Evolutionary conservation across 164 flowering plant species (phyloP), one percentile per base, ranked within the genome.

Genomic region (Houttuynia cordata): DNA sequence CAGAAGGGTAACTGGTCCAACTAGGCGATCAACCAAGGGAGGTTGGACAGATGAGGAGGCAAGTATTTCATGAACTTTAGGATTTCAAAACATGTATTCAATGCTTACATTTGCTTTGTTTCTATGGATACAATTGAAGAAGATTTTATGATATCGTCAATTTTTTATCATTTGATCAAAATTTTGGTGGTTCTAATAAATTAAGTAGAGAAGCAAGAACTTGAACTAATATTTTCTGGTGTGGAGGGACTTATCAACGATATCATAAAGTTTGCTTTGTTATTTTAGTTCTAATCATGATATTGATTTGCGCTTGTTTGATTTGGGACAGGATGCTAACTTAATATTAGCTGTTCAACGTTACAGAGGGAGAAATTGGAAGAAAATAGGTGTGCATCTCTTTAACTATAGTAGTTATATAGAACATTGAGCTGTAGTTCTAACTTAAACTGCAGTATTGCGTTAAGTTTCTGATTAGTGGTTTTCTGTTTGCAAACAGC

Each of bases 41-140:
- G 81, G 84, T 61, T 85, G 87, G 91, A 82, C 87, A 21, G 71
- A 66, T 56, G 68, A 74, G 64, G 86, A 80, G 81, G 90, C 79
- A 15, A 60, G 77, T 65, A 22, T 18, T 41, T 61, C 20, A 22
- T 59, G n/a, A 21, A 14, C 24, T 49, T 7, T 22, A 24, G 19
- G 3, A 17, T 9, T 13, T 17, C 1, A 10, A 39, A 5, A 14
- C 0, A 24, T 15, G 10, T 49, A 15, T 57, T 4, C 12, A 4
- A 0, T 41, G 17, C 15, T 59, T 49, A 18, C 25, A 12, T 14
- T 47, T 40, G 17, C 12, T 17, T 15, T 59, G 1, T 24, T 22
- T 22, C 51, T 30, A 18, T 45, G 24, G n/a, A 45, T 56, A n/a
- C 24, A 10, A 19, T 55, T 42, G 24, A 21, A 20, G 49, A 52